phyloP scores from a whole-genome alignment of 202 grass and related monocot species.

The Saccharum hybrid region DNA sequence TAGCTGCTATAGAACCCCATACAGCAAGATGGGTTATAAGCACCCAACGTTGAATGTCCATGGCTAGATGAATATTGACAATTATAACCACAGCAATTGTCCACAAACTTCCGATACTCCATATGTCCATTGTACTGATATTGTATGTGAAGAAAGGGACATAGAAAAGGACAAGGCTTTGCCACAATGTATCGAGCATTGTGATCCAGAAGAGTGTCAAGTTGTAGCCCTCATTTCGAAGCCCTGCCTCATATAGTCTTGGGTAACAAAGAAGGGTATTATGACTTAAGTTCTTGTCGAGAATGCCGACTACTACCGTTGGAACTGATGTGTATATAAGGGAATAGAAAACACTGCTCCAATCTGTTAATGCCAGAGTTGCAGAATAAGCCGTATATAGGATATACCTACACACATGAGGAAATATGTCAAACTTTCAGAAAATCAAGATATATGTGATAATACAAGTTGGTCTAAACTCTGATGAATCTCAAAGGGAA shows the following conservation, averaged over 20 bases:
- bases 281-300: constrained; percentile 97
- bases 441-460: background rate
- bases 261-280: constrained; percentile 95
- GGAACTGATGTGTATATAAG: constrained; percentile 98
- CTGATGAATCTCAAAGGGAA: background rate
- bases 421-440: background rate
- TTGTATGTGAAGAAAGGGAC: constrained; percentile 91
- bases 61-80: constrained; percentile 98
- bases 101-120: constrained; percentile 99
- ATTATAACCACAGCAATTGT: constrained; percentile 93
- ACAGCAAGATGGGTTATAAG: constrained; percentile 93
- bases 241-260: constrained; percentile 90
- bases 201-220: constrained; percentile 97
- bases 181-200: constrained; percentile 99
- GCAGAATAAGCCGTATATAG: constrained; percentile 93
- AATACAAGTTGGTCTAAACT: background rate
- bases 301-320: constrained; percentile 90
- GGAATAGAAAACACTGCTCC: constrained; percentile 99
- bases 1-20: constrained; percentile 95
- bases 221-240: constrained; percentile 95
- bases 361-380: constrained; percentile 93
- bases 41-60: constrained; percentile 94
- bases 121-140: constrained; percentile 96
- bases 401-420: constrained; percentile 79
- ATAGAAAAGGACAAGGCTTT: constrained; percentile 99